Percentiles rank a stretch among this genome's conserved stretches.
phyloP scores from a whole-genome alignment of 495 filamentous ascomycete species.

The Hyaloscypha finlandica region DNA sequence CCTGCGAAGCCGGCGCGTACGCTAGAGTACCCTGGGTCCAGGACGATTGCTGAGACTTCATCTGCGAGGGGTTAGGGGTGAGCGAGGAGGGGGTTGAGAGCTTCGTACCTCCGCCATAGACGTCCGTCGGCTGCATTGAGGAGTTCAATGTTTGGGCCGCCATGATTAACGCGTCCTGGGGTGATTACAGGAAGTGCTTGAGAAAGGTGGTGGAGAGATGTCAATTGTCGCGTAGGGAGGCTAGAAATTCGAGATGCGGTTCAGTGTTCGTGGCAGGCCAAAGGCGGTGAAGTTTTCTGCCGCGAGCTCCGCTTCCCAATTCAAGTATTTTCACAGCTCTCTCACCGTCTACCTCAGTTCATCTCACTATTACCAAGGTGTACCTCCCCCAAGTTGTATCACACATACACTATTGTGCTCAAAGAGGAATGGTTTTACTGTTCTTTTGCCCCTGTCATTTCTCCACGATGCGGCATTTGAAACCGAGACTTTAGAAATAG shows the following conservation, averaged over 20 bases:
- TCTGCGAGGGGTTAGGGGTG: constrained; percentile 51
- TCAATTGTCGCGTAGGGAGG: not conserved
- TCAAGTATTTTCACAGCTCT: too few species aligned
- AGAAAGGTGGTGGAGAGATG: not conserved
- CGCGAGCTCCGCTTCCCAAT: not conserved
- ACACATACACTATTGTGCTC: too few species aligned
- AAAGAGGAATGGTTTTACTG: too few species aligned
- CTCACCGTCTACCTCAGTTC: too few species aligned
- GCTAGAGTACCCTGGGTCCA: constrained; percentile 89
- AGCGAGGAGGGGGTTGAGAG: constrained; percentile 18
- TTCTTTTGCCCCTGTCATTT: too few species aligned
- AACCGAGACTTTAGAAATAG: too few species aligned
- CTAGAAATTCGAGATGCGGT: not conserved
- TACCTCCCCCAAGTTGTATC: too few species aligned
- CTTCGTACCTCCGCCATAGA: constrained; percentile 79
- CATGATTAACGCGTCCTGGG: constrained; percentile 23
- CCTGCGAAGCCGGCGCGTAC: constrained; percentile 95
- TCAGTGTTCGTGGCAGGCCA: not conserved
- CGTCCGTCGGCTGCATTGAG: constrained; percentile 57
- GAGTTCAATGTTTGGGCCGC: constrained; percentile 32
- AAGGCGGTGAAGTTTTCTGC: not conserved
- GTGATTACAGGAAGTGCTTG: not conserved
- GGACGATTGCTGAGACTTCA: constrained; percentile 94
- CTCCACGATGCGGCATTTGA: too few species aligned
- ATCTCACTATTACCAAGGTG: too few species aligned